Percentiles rank a stretch among this genome's conserved stretches.
phyloP scores from a whole-genome alignment of 257 asterid genomes.

The Fraxinus excelsior region DNA sequence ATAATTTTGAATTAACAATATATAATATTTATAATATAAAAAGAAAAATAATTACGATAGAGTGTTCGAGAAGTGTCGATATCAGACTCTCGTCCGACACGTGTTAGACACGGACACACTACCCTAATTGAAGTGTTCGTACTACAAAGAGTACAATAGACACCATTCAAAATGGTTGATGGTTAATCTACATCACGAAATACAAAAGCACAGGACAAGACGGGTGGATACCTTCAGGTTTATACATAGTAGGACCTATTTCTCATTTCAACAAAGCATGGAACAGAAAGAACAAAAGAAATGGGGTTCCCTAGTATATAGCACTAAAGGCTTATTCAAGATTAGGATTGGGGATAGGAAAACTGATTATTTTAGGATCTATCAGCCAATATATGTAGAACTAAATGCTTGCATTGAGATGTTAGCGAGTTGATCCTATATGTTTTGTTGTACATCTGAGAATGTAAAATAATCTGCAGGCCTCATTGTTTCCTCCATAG shows the following conservation, averaged over 20 bases:
- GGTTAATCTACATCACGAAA: not conserved
- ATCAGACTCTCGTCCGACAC: too few species aligned
- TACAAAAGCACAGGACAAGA: not conserved
- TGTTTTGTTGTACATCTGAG: not conserved
- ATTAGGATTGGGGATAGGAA: not conserved
- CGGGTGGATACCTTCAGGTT: not conserved
- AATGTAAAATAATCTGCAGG: not conserved
- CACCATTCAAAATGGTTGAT: not conserved
- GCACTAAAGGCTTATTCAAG: not conserved
- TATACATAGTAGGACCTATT: not conserved
- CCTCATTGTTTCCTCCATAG: not conserved
- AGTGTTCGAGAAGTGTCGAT: too few species aligned
- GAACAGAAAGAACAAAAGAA: not conserved
- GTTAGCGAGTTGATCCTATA: not conserved
- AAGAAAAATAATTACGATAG: too few species aligned
- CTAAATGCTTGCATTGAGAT: not conserved
- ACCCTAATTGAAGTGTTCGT: too few species aligned
- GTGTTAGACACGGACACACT: too few species aligned
- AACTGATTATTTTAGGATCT: not conserved
- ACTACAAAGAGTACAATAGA: too few species aligned
- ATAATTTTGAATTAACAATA: too few species aligned
- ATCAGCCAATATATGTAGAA: not conserved
- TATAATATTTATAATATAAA: too few species aligned
- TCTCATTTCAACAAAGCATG: not conserved
- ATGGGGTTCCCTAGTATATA: not conserved